Evolutionary conservation across 176 grass and related monocot genomes (phyloP), one percentile per base, ranked within the genome.

Genomic region (Calamus simplicifolius): DNA sequence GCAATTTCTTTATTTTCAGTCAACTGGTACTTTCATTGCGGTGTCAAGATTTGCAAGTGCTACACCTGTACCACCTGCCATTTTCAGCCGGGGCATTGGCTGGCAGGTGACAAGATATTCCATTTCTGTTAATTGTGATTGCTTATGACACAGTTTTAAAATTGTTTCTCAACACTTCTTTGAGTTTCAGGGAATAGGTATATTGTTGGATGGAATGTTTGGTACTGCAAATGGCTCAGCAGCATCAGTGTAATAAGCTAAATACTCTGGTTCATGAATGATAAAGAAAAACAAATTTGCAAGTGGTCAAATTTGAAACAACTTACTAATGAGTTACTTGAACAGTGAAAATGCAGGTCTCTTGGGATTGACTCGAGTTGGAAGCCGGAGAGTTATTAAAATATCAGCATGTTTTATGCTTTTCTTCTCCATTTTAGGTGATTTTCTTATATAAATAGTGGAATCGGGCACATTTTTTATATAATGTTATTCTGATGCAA

Each of bases 361-460:
- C 14, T 61, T 98, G 59, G 84, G 84, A 28, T 57, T 98, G 75
- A 98, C 87, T 5, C 61, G 84, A 71, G 84, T 98, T 4, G 93
- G 87, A 83, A 98, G 87, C 56, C 81, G 93, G 31, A 70, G 87
- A 48, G 93, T 98, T 28, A 73, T 98, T 55, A 56, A 85, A 62
- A 92, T 98, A 54, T 48, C 93, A 29, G 87, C 93, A 50, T 67
- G 80, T 65, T 98, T 80, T 75, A 98, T 92, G 93, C 77, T 98
- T 67, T 92, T 88, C 83, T 98, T 98, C 84, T 88, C 93, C 4
- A 35, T 98, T 49, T 91, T 91, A 60, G 84, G 93, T 98, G 71
- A 7, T 52, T 55, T 18, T 49, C 5, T 64, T 52, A 7, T 62
- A 18, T 28, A 57, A 2, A 53, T 59, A 18, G 35, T 43, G 35